phyloP scores from a whole-genome alignment of 1,284 basidiomycete genomes.

The Chiua sp. region DNA sequence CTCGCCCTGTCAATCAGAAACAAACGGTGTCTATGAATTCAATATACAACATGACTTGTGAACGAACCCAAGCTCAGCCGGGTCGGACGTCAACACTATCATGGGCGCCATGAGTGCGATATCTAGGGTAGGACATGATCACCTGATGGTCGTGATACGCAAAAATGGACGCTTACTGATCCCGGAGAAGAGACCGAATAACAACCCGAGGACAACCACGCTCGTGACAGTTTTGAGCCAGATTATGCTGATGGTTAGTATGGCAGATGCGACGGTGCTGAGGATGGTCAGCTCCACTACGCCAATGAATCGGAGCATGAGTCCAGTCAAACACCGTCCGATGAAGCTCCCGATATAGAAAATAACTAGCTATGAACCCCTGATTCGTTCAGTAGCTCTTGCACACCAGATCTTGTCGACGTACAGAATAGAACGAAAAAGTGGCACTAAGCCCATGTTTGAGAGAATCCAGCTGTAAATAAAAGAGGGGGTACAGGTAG shows the following conservation, averaged over 20 bases:
- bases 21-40: too few relatives aligned
- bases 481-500: conserved; percentile 34
- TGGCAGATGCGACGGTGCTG: conserved; percentile 27
- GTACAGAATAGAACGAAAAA: conserved; percentile 36
- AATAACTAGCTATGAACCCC: conserved; percentile 43
- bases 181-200: conserved; percentile 59
- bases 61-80: neutral
- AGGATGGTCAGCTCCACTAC: conserved; percentile 47
- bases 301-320: conserved; percentile 35
- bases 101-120: neutral
- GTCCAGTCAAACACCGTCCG: conserved; percentile 39
- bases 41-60: neutral
- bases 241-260: conserved; percentile 48
- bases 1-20: too few relatives aligned
- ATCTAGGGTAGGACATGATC: neutral
- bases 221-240: conserved; percentile 44
- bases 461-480: conserved; percentile 36
- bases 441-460: conserved; percentile 27
- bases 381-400: neutral
- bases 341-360: conserved; percentile 47
- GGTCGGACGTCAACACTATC: neutral
- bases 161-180: conserved; percentile 14
- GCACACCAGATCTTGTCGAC: neutral
- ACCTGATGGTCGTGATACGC: too few relatives aligned
- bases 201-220: conserved; percentile 48